phyloP scores from a whole-genome alignment of 2,329 filamentous ascomycete species.

The Ceratocystis ficicola region DNA sequence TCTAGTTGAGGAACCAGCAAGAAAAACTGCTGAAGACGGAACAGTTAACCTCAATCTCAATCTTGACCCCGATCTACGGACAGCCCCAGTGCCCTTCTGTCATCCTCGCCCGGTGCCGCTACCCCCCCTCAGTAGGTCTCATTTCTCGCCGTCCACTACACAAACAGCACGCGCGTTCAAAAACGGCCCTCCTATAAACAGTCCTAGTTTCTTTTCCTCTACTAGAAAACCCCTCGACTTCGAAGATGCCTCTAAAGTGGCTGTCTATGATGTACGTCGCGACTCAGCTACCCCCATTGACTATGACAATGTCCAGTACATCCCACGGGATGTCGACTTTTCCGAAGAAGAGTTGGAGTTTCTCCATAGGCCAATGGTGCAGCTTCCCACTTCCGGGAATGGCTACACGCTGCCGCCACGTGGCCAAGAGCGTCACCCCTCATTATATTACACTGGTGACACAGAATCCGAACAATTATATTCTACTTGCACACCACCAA shows the following conservation, averaged over 20 bases:
- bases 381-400: neutral
- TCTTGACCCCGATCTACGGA: neutral
- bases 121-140: neutral
- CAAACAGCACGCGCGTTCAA: neutral
- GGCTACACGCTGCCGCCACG: neutral
- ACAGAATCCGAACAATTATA: neutral
- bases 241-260: neutral
- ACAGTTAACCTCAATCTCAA: neutral
- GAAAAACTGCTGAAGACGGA: neutral
- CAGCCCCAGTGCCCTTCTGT: neutral
- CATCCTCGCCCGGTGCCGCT: neutral
- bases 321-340: neutral
- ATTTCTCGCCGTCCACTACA: neutral
- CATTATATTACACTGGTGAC: conserved; percentile 8
- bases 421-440: conserved; percentile 2
- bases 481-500: neutral
- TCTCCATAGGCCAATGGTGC: neutral
- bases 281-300: neutral
- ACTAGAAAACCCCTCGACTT: neutral
- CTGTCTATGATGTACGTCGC: conserved; percentile 11
- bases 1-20: neutral
- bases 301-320: conserved; percentile 1
- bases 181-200: neutral
- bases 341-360: neutral
- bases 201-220: neutral